Evolutionary conservation across 1,284 basidiomycete species (phyloP), one percentile per base, ranked within the genome.

Genomic region (Leccinum pallidistipes): DNA sequence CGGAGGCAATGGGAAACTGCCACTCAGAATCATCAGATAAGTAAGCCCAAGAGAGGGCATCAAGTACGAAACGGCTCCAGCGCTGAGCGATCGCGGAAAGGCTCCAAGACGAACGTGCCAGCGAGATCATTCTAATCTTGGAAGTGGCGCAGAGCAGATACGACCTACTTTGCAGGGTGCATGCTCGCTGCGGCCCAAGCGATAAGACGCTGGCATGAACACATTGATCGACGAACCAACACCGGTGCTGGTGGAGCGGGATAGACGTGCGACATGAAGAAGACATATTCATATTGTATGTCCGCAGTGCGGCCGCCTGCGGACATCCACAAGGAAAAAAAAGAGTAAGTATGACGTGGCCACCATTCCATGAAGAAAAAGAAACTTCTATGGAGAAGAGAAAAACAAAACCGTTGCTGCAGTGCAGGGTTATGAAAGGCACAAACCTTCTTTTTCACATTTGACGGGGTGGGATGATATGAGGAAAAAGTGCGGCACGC

Each of bases 231-330:
- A 59, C 31, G 38, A 59, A 24, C 45, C 45, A 47, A 47, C 45
- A 14, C 43, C 58, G 40, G 40, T 60, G 12, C 21, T 43, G 50
- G 21, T 49, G 16, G 50, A 49, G 64, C 56, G 54, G 58, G 36
- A 38, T 45, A 45, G 34, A 16, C 31, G 52, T 59, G 54, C 18
- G 34, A 21, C 29, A 55, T 18, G 57, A 27, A 57, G 43, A 67
- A 57, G 40, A 60, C 54, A 51, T 8, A 51, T 47, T 47, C 38
- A 53, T n/a, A 47, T 1, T 57, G 68, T 60, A 58, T 69, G 70
- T 63, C 71, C 71, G 66, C 70, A 72, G 62, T 69, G 58, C 34
- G 65, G 69, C 71, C 69, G 67, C 62, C 61, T 40, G 45, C 40
- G 27, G 32, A 52, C 60, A 55, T 57, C 50, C 43, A 55, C 56